Evolutionary conservation across 2,329 filamentous ascomycete genomes (phyloP).

Genomic region (Ophiocordyceps camponoti-saundersi): DNA sequence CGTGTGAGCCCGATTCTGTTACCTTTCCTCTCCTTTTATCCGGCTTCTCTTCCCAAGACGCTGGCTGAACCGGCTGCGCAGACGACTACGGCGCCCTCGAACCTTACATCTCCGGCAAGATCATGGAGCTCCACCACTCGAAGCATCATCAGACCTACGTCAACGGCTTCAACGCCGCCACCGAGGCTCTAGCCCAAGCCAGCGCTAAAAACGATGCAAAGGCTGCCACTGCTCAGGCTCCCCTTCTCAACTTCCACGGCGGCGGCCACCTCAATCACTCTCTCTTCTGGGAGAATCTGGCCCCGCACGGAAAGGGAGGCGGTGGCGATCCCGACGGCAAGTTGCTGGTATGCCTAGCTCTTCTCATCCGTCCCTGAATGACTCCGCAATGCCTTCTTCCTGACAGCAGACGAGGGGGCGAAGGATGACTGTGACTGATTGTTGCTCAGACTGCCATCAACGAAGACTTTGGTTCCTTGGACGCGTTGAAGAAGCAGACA

Average conservation of each 20-base stretch:
- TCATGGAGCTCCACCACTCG: conserved; percentile 92
- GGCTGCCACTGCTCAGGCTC: conserved; percentile 31
- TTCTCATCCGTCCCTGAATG: conserved; percentile 14
- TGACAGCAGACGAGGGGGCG: no score
- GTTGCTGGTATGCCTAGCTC: conserved; percentile 30
- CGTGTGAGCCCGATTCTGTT: conserved; percentile 21
- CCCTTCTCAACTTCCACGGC: conserved; percentile 59
- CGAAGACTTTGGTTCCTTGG: conserved; percentile 49
- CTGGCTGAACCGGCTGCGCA: conserved; percentile 16
- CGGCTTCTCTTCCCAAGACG: background rate
- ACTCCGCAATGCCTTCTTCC: conserved; percentile 19
- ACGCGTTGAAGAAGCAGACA: conserved; percentile 48
- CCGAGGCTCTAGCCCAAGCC: conserved; percentile 52
- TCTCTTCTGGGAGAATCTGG: conserved; percentile 72
- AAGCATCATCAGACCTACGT: conserved; percentile 94
- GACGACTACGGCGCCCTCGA: conserved; percentile 97
- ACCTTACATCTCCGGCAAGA: conserved; percentile 64
- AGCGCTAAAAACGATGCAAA: conserved; percentile 42
- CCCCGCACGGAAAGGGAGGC: conserved; percentile 44
- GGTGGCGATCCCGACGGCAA: conserved; percentile 44
- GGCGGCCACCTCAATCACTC: conserved; percentile 79
- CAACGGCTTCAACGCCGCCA: conserved; percentile 68
- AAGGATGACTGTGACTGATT: background rate
- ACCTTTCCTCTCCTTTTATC: background rate
- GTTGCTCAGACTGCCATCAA: conserved; percentile 35